Evolutionary conservation across 1,284 basidiomycete genomes (phyloP), one percentile per base, ranked within the genome.

Genomic region (Prillingera fragicola): DNA sequence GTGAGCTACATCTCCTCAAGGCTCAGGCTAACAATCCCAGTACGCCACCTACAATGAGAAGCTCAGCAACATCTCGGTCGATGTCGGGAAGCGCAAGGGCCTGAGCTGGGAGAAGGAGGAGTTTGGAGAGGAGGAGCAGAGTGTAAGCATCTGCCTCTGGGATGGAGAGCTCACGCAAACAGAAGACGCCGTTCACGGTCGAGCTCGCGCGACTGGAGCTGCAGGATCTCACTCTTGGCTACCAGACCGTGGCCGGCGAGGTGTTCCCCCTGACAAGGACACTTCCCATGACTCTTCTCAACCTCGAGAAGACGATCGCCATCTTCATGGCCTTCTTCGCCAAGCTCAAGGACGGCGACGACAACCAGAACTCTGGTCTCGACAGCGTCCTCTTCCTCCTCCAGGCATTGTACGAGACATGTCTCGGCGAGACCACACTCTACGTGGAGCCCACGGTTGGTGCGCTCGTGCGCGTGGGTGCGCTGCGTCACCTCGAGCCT

Each of bases 231-330:
- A 78, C 85, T 1, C 78, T 83, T 0, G 76, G 80, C 0, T 92
- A 90, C 68, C 73, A 87, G 46, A 70, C 75, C 17, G 86, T 90
- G 53, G 79, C 83, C 3, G 74, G 78, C 45, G 74, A 77, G 40
- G 77, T 78, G 0, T 75, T 78, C 28, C 72, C 77, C 0, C 73
- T 90, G 21, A 82, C 84, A 1, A 77, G 79, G 3, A 88, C 85
- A 1, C 80, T 92, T 74, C 82, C 88, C 0, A 73, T 90, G 35
- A 78, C 89, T 3, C 72, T 94, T 9, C 84, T 86, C 58, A 85
- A 91, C 62, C 85, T 85, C 77, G 73, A 74, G 42, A 76, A 82
- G 13, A 76, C 91, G 5, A 54, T 60, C 22, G 38, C 52, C 5
- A 50, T 51, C 18, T 67, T 73, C 46, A 47, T 54, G n/a, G 47